Percentiles rank a stretch among this genome's conserved stretches.
Evolutionary conservation across 2,329 filamentous ascomycete genomes (phyloP).

Genomic region (Scedosporium minutisporum): DNA sequence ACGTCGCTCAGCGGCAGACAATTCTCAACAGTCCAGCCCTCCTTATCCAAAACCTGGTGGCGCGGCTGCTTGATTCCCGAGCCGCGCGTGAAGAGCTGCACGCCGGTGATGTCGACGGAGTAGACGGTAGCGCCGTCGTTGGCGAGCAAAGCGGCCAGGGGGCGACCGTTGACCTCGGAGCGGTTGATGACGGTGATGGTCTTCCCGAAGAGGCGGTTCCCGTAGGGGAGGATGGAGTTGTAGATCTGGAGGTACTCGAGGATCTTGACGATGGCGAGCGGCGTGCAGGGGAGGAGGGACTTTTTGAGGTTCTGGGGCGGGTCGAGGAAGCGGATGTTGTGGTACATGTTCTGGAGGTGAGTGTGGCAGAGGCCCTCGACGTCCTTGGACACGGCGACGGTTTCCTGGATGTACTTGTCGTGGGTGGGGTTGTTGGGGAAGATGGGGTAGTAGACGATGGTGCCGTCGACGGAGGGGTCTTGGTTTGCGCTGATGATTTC

Average conservation of each 20-base stretch:
- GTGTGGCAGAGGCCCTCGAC: slow-evolving; percentile 90
- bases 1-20: slow-evolving; percentile 85
- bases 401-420: slow-evolving; percentile 93
- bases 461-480: slow-evolving; percentile 68
- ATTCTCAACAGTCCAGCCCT: slow-evolving; percentile 68
- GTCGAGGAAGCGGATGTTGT: slow-evolving; percentile 93
- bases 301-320: slow-evolving; percentile 68
- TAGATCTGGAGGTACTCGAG: slow-evolving; percentile 93
- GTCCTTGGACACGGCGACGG: slow-evolving; percentile 82
- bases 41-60: slow-evolving; percentile 79
- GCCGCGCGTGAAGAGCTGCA: slow-evolving; percentile 86
- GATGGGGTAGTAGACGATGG: slow-evolving; percentile 98
- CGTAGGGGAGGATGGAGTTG: slow-evolving; percentile 86
- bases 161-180: slow-evolving; percentile 88
- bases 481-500: slow-evolving; percentile 76
- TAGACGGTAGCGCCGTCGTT: slow-evolving; percentile 96
- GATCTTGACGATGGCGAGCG: slow-evolving; percentile 92
- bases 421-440: slow-evolving; percentile 71
- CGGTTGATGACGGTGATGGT: slow-evolving; percentile 95
- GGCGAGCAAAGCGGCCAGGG: slow-evolving; percentile 82
- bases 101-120: slow-evolving; percentile 83
- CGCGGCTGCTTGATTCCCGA: slow-evolving; percentile 75
- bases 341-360: slow-evolving; percentile 99
- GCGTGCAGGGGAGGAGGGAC: slow-evolving; percentile 90
- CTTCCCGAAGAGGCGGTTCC: slow-evolving; percentile 85